Percentiles rank a stretch among this genome's conserved stretches.
phyloP scores from a whole-genome alignment of 108 stramenopile species.

The Nitzschia inconspicua region DNA sequence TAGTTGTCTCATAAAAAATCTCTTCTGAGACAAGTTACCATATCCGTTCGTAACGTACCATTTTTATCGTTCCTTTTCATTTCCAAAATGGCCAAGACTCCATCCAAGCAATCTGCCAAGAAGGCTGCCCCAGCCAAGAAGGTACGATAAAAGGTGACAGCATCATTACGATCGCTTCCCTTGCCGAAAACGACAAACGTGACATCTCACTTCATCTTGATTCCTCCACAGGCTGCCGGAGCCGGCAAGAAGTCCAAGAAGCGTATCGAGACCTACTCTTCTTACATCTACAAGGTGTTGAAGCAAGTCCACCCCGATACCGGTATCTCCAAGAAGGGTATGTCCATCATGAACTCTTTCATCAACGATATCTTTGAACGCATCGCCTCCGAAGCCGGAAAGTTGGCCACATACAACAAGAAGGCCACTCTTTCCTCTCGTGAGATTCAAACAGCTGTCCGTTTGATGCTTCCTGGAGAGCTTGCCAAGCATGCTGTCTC shows the following conservation, averaged over 20 bases:
- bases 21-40: too few species aligned
- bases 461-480: conserved; percentile 90
- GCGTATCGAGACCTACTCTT: conserved; percentile 82
- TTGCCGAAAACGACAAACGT: too few species aligned
- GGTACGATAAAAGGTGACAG: too few species aligned
- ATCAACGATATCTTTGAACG: conserved; percentile 94
- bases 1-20: too few species aligned
- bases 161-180: too few species aligned
- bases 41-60: too few species aligned
- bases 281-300: conserved; percentile 94
- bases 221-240: conserved; percentile 3
- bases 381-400: conserved; percentile 86
- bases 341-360: conserved; percentile 95
- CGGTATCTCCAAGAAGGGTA: conserved; percentile 89
- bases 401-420: conserved; percentile 90
- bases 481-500: conserved; percentile 92
- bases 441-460: conserved; percentile 91
- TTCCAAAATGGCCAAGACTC: conserved; percentile 63
- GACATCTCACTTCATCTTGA: too few species aligned
- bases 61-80: conserved; percentile 4
- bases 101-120: conserved; percentile 54
- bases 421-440: conserved; percentile 89
- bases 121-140: conserved; percentile 40
- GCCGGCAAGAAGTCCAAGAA: conserved; percentile 59
- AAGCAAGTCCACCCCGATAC: conserved; percentile 87